Evolutionary conservation across 768 basidiomycete species (phyloP).

Genomic region (Leccinum disarticulatum): DNA sequence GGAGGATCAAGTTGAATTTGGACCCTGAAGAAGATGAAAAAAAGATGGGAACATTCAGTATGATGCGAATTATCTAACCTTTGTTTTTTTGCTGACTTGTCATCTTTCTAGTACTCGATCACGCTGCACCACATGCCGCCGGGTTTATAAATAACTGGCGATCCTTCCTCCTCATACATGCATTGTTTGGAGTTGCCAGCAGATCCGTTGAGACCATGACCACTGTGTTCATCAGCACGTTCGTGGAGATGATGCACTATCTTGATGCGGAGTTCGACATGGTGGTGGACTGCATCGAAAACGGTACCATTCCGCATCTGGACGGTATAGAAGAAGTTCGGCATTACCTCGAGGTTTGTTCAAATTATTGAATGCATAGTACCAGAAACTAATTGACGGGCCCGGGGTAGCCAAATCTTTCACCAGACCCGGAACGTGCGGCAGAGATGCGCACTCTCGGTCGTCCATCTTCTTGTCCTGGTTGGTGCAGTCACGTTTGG

Average conservation of each 20-base stretch:
- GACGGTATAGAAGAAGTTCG: constrained; percentile 6
- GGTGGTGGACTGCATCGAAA: constrained; percentile 13
- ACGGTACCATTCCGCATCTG: constrained; percentile 10
- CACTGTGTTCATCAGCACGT: constrained; percentile 10
- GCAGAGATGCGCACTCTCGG: constrained; percentile 14
- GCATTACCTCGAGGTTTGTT: constrained; percentile 3
- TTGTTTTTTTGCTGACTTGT: background rate
- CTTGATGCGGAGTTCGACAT: constrained; percentile 11
- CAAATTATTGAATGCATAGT: background rate
- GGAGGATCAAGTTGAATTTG: background rate
- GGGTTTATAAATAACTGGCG: background rate
- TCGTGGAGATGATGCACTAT: constrained; percentile 13
- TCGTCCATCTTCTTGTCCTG: constrained; percentile 11
- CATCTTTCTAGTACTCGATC: background rate
- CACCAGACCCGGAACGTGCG: constrained; percentile 6
- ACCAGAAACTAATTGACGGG: background rate
- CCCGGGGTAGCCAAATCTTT: constrained; percentile 8
- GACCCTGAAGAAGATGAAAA: background rate
- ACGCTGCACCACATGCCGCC: background rate
- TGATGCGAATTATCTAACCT: background rate
- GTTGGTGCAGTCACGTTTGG: constrained; percentile 16
- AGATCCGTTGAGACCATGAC: constrained; percentile 3
- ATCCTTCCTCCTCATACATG: background rate
- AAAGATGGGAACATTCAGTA: constrained; percentile 1
- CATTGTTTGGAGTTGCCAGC: background rate